Evolutionary conservation across 345 rosid genomes (phyloP).

Genomic region (Aethionema arabicum): DNA sequence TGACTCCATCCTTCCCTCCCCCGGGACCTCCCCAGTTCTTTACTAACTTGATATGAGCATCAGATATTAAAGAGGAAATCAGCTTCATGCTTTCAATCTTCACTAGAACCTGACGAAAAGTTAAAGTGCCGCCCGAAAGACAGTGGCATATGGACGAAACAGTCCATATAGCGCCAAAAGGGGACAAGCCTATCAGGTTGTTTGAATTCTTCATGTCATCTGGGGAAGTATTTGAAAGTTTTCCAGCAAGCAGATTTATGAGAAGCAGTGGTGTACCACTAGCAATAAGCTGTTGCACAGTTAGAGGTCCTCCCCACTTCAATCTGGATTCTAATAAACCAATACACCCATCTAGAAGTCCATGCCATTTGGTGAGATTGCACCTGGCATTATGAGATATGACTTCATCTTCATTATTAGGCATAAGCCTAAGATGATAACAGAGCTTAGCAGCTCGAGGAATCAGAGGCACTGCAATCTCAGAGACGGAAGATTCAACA

Average conservation of each 20-base stretch:
- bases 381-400: constrained; percentile 31
- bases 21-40: constrained; percentile 87
- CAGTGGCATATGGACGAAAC: constrained; percentile 82
- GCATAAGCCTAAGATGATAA: constrained; percentile 61
- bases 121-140: constrained; percentile 72
- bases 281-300: constrained; percentile 82
- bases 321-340: constrained; percentile 82
- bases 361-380: constrained; percentile 77
- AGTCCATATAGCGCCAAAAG: constrained; percentile 80
- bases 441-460: constrained; percentile 82
- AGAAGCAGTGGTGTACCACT: constrained; percentile 82
- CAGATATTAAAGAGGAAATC: constrained; percentile 59
- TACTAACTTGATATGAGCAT: constrained; percentile 78
- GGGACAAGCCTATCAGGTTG: constrained; percentile 65
- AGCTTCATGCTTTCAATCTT: constrained; percentile 62
- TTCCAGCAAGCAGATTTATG: constrained; percentile 56
- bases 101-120: constrained; percentile 75
- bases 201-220: constrained; percentile 42
- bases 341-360: constrained; percentile 86
- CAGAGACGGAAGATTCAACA: constrained; percentile 70
- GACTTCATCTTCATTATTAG: constrained; percentile 44
- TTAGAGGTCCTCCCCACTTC: constrained; percentile 82
- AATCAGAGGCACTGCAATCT: constrained; percentile 79
- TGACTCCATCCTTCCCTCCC: constrained; percentile 87
- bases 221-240: constrained; percentile 41